Base-by-base conservation (phyloP, 768 basidiomycete genomes). In the Lactarius trivialis region DNA sequence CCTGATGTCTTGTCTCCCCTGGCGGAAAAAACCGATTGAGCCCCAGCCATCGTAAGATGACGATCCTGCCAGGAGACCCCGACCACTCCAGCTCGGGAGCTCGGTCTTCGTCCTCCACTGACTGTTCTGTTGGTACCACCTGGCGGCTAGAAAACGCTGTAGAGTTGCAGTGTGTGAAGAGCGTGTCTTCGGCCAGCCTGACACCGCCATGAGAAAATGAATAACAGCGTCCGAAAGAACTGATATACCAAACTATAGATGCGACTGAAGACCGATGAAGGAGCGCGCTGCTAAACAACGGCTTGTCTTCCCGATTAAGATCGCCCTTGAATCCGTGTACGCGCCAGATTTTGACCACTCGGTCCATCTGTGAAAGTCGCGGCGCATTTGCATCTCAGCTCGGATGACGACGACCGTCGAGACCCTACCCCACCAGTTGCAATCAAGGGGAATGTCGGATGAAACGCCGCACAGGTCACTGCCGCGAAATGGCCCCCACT, bases 271-370 rank as follows among this genome's bases (percentile, higher is more conserved):
- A 82, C 66, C 81, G 83, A 67, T 91, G 89, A 14, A 92, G 77
- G 33, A 77, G 74, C 30, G 80, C 77, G 45, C 82, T 87, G 66
- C 84, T 86, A 69, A 90, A 91, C 3, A 92, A 70, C 0, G 90
- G 89, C 63, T 90, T 91, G 63, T 91, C 89, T 70, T 86, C 85
- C 36, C 87, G 78, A 53, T 76, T 74, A 55, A 85, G 73, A 55
- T 71, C 64, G n/a, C 64, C 57, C 21, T 75, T 70, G 36, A 72
- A 74, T 2, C 71, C 73, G 28, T 81, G 79, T 21, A 86, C 72
- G 51, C 78, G 75, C 90, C 90, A 92, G 7, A 92, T 88, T 72
- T 91, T 91, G 36, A 90, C 81, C 3, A 78, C 74, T 61, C 88
- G 81, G 65, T 92, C 90, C 66, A 89, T 76, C 89, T 91, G 57